Evolutionary conservation across 2,329 filamentous ascomycete genomes (phyloP).

Genomic region (Calonectria pseudoturangicola): DNA sequence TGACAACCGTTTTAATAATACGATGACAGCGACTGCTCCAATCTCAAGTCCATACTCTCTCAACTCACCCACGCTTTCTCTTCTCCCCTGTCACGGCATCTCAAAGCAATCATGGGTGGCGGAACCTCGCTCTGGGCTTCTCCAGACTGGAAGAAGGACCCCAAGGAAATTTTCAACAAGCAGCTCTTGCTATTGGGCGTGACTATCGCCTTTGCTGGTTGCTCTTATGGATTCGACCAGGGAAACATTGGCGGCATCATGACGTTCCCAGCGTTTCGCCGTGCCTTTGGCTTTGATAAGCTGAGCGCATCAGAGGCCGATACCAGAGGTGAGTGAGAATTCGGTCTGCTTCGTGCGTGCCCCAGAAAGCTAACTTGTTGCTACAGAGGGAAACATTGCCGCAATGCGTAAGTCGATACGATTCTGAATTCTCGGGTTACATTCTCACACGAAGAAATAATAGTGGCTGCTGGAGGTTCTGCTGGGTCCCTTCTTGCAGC

Average conservation of each 20-base stretch:
- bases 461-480: constrained; percentile 37
- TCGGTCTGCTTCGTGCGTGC: not conserved
- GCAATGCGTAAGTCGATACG: constrained; percentile 31
- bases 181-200: constrained; percentile 25
- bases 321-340: constrained; percentile 14
- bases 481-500: constrained; percentile 30
- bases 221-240: constrained; percentile 37
- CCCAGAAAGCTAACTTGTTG: not conserved
- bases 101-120: constrained; percentile 29
- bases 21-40: constrained; percentile 4
- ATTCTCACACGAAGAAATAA: constrained; percentile 9
- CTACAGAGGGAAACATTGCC: constrained; percentile 36
- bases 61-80: not conserved
- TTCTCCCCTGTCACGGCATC: not conserved
- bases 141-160: constrained; percentile 39
- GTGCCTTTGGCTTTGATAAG: constrained; percentile 32
- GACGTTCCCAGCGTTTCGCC: constrained; percentile 33
- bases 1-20: constrained; percentile 12
- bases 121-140: constrained; percentile 39
- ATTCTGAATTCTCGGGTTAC: not conserved
- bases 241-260: constrained; percentile 37
- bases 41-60: not conserved
- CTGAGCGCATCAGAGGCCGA: constrained; percentile 12
- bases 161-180: constrained; percentile 35
- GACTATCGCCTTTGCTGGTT: constrained; percentile 27